Evolutionary conservation across 257 asterid genomes (phyloP).

Genomic region (Cynanchum wilfordii): DNA sequence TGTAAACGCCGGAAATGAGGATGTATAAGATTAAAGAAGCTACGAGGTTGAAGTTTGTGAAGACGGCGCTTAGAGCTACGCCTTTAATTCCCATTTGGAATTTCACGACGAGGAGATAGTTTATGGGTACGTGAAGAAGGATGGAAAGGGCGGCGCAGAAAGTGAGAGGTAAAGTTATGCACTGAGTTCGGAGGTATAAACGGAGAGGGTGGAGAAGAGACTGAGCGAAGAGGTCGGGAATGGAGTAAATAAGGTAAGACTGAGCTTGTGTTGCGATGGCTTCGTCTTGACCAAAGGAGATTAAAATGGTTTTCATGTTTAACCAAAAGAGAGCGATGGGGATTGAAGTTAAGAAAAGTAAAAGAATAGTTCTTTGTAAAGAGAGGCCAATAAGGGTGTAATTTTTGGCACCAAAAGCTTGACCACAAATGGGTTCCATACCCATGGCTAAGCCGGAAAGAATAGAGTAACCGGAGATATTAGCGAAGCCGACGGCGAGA

Average conservation of each 20-base stretch:
- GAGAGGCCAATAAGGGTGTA: conserved; percentile 56
- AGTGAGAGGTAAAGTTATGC: conserved; percentile 66
- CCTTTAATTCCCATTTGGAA: conserved; percentile 54
- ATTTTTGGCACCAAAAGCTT: conserved; percentile 68
- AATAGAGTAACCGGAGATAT: conserved; percentile 70
- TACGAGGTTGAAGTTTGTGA: conserved; percentile 65
- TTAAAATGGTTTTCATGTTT: conserved; percentile 46
- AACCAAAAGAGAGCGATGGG: conserved; percentile 68
- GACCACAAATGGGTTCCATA: conserved; percentile 86
- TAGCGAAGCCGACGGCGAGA: conserved; percentile 63
- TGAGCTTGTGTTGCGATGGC: conserved; percentile 62
- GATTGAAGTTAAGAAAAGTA: conserved; percentile 47
- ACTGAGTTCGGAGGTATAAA: conserved; percentile 67
- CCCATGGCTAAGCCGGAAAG: conserved; percentile 84
- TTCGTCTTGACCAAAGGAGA: conserved; percentile 53
- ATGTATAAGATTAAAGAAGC: conserved; percentile 40
- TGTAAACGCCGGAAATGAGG: conserved; percentile 43
- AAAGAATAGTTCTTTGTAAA: conserved; percentile 53
- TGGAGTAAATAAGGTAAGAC: conserved; percentile 41
- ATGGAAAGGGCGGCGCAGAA: conserved; percentile 53
- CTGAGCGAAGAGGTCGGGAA: conserved; percentile 61
- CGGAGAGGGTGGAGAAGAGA: conserved; percentile 63
- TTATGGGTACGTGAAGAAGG: conserved; percentile 55
- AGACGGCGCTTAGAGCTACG: conserved; percentile 52
- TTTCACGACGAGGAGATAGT: conserved; percentile 48